Base-by-base conservation (phyloP, 1,284 basidiomycete genomes). In the Puccinia hordei region DNA sequence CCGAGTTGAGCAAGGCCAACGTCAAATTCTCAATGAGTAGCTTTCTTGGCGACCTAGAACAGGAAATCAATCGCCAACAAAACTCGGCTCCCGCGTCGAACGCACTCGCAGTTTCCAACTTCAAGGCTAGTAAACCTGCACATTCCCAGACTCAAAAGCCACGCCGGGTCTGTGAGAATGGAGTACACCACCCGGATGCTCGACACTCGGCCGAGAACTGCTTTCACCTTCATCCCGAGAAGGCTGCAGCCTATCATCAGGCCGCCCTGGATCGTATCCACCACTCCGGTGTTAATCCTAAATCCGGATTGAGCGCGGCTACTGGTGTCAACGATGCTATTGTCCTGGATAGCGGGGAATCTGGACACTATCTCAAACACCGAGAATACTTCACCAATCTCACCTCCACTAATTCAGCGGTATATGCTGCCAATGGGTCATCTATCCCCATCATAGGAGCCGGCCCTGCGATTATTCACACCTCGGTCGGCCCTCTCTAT, bases 271-370 rank as follows among this genome's bases (percentile, higher is more conserved):
- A 69, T 3, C 10, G n/a, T 1, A 1, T 69, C n/a, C 49, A 49
- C 5, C 1, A 35, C 41, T 2, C 1, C 61, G 35, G 46, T 13
- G 27, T 69, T 1, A 24, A 69, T 30, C 66, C 66, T 30, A 30
- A 24, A n/a, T 46, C 66, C 8, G 66, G 66, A 1, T 41, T 69
- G 0, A 49, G n/a, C 24, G 13, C 27, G 2, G 27, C 3, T 3
- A 10, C 17, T 6, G 15, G 27, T 1, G 17, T 69, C 46, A 49
- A 2, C 0, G 51, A 73, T 30, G 8, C 19, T 10, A 27, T 57
- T 38, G 30, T 73, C 17, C 46, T 73, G 9, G 38, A 73, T 30
- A 73, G 71, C 55, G 71, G 71, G 0, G 71, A 30, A 0, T 73
- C 71, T 4, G 49, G 30, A 2, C 55, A 55, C 30, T 73, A 51